Percentiles rank a stretch among this genome's conserved stretches.
These are phyloP conservation scores for Krasilnikovozyma curviuscula DNA, from an alignment of 768 basidiomycete species.

Conservation along the genomic window DNA sequence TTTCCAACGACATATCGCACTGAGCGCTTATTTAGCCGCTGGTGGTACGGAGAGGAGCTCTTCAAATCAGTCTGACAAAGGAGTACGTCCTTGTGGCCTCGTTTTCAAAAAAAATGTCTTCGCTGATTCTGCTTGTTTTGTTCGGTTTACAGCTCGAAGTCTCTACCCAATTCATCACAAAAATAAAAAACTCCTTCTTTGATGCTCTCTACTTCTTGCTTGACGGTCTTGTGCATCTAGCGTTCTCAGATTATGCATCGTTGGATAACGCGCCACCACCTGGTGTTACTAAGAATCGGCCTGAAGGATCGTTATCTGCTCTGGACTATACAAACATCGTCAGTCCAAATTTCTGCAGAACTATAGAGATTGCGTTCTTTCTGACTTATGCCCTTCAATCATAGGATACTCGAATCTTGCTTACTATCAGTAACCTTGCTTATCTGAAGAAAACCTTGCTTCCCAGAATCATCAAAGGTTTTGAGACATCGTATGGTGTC, in stretches of 20 bases:
- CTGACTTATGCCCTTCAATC: neutral
- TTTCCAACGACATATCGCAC: conserved; percentile 40
- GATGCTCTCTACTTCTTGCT: conserved; percentile 69
- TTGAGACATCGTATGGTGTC: conserved; percentile 55
- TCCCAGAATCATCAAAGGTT: conserved; percentile 57
- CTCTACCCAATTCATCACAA: conserved; percentile 43
- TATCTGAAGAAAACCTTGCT: conserved; percentile 51
- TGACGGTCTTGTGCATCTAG: conserved; percentile 64
- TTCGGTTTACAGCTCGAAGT: conserved; percentile 23
- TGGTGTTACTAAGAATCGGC: neutral
- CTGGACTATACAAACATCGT: conserved; percentile 5
- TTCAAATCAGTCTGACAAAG: neutral
- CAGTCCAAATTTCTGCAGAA: neutral
- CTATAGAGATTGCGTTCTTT: neutral
- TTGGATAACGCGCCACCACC: conserved; percentile 3
- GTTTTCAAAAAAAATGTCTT: neutral
- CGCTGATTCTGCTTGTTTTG: neutral
- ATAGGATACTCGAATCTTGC: conserved; percentile 65
- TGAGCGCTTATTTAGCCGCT: conserved; percentile 57
- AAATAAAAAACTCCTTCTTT: conserved; percentile 66
- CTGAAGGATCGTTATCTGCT: neutral
- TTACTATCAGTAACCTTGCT: conserved; percentile 75
- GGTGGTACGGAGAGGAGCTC: conserved; percentile 37
- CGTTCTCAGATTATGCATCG: conserved; percentile 31
- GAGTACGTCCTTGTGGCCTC: neutral